Evolutionary conservation across 164 flowering plant genomes (phyloP), one percentile per base, ranked within the genome.

Genomic region (Vitis rupestris): DNA sequence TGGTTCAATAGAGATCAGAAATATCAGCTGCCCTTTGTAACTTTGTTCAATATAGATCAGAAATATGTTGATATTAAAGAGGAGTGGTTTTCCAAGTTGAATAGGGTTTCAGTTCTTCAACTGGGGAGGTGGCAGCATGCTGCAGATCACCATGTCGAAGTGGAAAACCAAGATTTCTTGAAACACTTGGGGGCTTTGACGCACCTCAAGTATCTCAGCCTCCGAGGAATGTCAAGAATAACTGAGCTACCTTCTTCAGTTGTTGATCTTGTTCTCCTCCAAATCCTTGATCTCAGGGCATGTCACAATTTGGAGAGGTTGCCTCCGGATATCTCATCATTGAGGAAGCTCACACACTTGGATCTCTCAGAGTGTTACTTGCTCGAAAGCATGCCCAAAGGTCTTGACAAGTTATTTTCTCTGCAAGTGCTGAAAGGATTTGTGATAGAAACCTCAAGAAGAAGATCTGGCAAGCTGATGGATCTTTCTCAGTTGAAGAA

Each of bases 401-500:
- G 65, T 19, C 17, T 72, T 0, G 16, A 29, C 8, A 14, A 14
- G 2, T 63, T 76, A 8, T 8, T 65, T 0, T 7, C 67, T 0
- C 72, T 76, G 49, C 70, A 68, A 60, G 75, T 76, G 2, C 62
- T 76, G 3, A 57, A 68, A 23, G 79, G 79, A 4, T 76, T 76
- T 65, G 75, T 76, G 19, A 59, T 72, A 1, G 27, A 56, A 8
- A 51, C 53, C 23, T 13, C 53, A 3, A 50, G 51, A 3, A 49
- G 15, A 50, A 48, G 11, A 4, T 3, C 63, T 1, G 44, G 76
- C 16, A 47, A 5, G 1, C 51, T 63, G 6, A 16, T 2, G 1
- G 64, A 67, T 2, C 29, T 73, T 14, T 8, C 17, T 1, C 9
- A 9, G 6, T 50, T 73, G 47, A 23, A 84, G 81, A 63, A 82